Conservation (phyloP, 1,139 yeast species). For the Suhomyces bolitotheri region DNA sequence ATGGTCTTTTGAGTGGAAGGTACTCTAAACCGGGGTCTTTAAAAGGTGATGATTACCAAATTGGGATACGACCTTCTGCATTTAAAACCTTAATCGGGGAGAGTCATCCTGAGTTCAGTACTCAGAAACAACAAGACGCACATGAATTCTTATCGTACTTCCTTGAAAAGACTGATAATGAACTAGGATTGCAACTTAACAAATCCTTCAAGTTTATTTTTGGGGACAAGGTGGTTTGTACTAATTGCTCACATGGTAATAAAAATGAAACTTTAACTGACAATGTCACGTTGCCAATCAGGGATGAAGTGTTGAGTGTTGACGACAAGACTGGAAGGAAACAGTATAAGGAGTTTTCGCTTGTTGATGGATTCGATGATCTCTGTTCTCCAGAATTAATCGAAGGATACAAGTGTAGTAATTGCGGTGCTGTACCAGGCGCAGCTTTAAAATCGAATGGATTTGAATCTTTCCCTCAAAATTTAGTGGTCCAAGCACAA, state of each 20-base stretch:
- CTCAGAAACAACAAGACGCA: constrained; percentile 93
- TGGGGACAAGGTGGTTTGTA: constrained; percentile 67
- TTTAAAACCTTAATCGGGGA: constrained; percentile 77
- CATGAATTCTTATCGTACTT: constrained; percentile 80
- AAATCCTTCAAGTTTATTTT: constrained; percentile 62
- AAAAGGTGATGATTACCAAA: constrained; percentile 58
- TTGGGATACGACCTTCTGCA: constrained; percentile 74
- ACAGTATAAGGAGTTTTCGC: constrained; percentile 49
- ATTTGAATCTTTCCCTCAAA: constrained; percentile 67
- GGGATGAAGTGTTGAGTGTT: constrained; percentile 34
- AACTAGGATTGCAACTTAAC: constrained; percentile 45
- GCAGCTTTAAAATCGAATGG: constrained; percentile 49
- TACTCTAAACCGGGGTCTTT: constrained; percentile 58
- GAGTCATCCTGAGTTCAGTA: constrained; percentile 77
- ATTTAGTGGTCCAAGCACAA: constrained; percentile 71
- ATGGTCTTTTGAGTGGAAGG: constrained; percentile 75
- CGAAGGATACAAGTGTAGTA: constrained; percentile 66
- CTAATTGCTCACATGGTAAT: constrained; percentile 60
- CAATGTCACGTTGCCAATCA: constrained; percentile 63
- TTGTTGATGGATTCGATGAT: constrained; percentile 52
- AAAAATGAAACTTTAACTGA: constrained; percentile 63
- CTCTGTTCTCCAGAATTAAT: constrained; percentile 55
- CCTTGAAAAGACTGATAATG: constrained; percentile 61
- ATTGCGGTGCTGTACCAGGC: constrained; percentile 47
- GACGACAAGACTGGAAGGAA: constrained; percentile 46